phyloP scores from a whole-genome alignment of 352 stramenopile species.

The Phytophthora syringae region DNA sequence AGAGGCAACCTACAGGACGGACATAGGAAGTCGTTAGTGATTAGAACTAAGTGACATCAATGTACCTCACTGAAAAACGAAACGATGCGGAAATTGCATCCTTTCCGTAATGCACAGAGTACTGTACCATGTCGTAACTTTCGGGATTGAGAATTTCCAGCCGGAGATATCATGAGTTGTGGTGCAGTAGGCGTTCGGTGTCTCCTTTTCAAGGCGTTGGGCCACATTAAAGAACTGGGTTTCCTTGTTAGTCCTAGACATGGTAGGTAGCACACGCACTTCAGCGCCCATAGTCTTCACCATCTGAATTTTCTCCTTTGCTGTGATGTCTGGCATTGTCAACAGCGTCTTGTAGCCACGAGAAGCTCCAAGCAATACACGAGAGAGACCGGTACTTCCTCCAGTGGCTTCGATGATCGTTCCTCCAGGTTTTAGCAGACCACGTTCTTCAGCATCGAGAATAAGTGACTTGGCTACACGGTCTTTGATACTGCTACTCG shows the following conservation, averaged over 20 bases:
- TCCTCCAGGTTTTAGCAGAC: conserved; percentile 73
- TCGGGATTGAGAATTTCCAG: too few species aligned
- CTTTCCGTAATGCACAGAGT: too few species aligned
- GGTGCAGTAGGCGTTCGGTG: conserved; percentile 48
- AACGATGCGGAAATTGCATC: too few species aligned
- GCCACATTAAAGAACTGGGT: conserved; percentile 84
- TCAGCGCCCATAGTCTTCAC: conserved; percentile 81
- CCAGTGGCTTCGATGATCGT: conserved; percentile 86
- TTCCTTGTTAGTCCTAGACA: conserved; percentile 66
- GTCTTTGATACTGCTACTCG: conserved; percentile 95
- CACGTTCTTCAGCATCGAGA: conserved; percentile 88
- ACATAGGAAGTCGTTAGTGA: too few species aligned
- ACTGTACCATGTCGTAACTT: too few species aligned
- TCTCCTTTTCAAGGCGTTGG: conserved; percentile 48
- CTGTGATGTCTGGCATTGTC: conserved; percentile 76
- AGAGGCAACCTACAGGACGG: too few species aligned
- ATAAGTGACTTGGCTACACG: conserved; percentile 94
- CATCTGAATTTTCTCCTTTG: conserved; percentile 79
- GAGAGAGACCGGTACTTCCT: conserved; percentile 93
- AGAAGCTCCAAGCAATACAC: conserved; percentile 88
- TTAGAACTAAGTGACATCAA: too few species aligned
- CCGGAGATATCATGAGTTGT: too few species aligned
- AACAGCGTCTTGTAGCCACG: conserved; percentile 86
- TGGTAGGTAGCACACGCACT: conserved; percentile 67
- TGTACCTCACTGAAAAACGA: too few species aligned